These are phyloP conservation scores for Chlorella sp. DNA, from an alignment of 139 green algal genomes.

Conservation along the genomic window DNA sequence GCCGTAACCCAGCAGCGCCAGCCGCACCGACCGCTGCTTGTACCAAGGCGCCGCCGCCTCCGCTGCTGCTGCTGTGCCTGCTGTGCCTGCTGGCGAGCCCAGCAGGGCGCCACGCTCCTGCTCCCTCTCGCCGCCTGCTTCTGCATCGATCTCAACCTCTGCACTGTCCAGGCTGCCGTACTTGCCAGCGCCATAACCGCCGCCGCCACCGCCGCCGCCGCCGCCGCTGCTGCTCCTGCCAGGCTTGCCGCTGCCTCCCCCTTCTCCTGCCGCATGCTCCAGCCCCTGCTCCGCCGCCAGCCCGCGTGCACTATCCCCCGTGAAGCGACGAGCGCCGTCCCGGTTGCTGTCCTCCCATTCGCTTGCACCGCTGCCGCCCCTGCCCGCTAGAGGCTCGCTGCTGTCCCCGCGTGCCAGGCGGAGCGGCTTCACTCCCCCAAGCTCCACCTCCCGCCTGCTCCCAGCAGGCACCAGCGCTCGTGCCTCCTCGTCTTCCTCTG, in stretches of 20 bases:
- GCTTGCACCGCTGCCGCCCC: background rate
- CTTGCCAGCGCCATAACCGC: background rate
- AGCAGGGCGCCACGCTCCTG: background rate
- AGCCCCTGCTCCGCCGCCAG: too few species aligned
- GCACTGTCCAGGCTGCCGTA: background rate
- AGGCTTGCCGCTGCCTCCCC: background rate
- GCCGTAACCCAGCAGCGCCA: slow-evolving; percentile 63
- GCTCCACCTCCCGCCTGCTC: background rate
- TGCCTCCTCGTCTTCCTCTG: background rate
- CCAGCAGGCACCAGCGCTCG: background rate
- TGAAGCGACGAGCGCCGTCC: background rate
- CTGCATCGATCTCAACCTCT: background rate
- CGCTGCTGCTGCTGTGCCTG: background rate
- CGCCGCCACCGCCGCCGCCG: background rate
- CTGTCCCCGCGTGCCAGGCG: background rate
- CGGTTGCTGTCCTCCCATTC: background rate
- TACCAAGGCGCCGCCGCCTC: slow-evolving; percentile 48
- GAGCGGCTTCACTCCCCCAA: background rate
- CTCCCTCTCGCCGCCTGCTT: background rate
- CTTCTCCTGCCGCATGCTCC: background rate
- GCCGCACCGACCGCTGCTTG: slow-evolving; percentile 44
- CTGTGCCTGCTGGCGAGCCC: background rate
- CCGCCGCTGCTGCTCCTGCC: background rate
- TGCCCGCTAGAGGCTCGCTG: background rate
- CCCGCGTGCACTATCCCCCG: background rate